Base-by-base conservation (phyloP, 108 stramenopile species). In the Seminavis robusta region DNA sequence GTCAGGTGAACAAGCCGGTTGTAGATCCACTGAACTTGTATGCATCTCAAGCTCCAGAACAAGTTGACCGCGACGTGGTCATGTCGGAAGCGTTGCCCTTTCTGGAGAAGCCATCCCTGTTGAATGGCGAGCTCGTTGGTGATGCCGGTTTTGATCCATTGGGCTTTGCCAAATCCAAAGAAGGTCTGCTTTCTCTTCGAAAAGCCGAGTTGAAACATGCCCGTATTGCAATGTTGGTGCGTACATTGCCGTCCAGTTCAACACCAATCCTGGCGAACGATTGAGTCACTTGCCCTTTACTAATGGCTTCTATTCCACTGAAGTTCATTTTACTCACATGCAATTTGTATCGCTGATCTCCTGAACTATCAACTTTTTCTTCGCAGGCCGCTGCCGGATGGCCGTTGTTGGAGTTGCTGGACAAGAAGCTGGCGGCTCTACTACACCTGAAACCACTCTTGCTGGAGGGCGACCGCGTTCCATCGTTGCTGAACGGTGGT, bases 101-200 rank as follows among this genome's bases (percentile, higher is more conserved):
- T 71, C 59, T 93, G 57, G 60, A 73, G 6, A 79, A 79, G 24
- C 88, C 88, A 13, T 53, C 48, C 1, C 64, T 68, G 17, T 74
- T 95, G 31, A 78, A 79, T 47, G 90, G 94, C 25, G 42, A 68
- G 1, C 65, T 88, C 9, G 82, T 81, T 10, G 94, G 91, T 27
- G 91, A 93, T 61, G 90, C 89, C n/a, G 94, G 94, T 19, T 95
- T 95, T 53, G 94, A 95, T 63, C 94, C 94, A 24, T 53, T 93
- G 11, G 87, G 87, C 26, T 89, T 95, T 52, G 84, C 87, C 63
- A 83, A 86, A 57, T 52, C 66, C 27, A 47, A 69, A 21, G 67
- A n/a, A n/a, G n/a, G n/a, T n/a, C n/a, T n/a, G n/a, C n/a, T n/a
- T n/a, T n/a, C n/a, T n/a, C n/a, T n/a, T n/a, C n/a, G n/a, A n/a